A percentile compares a stretch with the other conserved stretches of the same genome.
Evolutionary conservation across 1,139 yeast genomes (phyloP).

Genomic region (Candida sp.): DNA sequence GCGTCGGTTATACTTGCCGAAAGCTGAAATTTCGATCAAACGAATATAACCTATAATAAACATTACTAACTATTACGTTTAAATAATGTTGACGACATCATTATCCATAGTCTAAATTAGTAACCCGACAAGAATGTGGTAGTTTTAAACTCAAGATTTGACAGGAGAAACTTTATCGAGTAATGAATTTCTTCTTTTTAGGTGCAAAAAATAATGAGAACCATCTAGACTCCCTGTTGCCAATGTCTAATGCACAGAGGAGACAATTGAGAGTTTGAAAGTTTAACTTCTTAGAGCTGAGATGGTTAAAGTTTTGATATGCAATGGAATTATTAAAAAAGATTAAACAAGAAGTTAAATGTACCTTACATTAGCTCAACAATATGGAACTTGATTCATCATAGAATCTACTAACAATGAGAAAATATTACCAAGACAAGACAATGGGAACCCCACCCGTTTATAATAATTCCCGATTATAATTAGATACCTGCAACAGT

Average conservation of each 20-base stretch:
- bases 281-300: not conserved
- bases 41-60: not conserved
- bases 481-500: not conserved
- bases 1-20: not conserved
- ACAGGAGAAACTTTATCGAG: not conserved
- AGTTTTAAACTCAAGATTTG: not conserved
- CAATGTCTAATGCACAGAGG: not conserved
- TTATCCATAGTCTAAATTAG: too few species aligned
- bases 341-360: too few species aligned
- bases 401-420: too few species aligned
- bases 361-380: not conserved
- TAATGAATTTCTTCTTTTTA: too few species aligned
- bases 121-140: too few species aligned
- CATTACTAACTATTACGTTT: too few species aligned
- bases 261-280: not conserved
- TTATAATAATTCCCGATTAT: too few species aligned
- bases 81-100: too few species aligned
- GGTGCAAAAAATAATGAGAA: not conserved
- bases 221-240: not conserved
- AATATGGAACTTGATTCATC: too few species aligned
- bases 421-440: too few species aligned
- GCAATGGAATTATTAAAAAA: not conserved
- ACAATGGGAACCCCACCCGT: too few species aligned
- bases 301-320: not conserved
- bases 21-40: not conserved